A percentile compares a stretch with the other conserved stretches of the same genome.
phyloP scores from a whole-genome alignment of 768 basidiomycete genomes.

The Phylloporus sp. region DNA sequence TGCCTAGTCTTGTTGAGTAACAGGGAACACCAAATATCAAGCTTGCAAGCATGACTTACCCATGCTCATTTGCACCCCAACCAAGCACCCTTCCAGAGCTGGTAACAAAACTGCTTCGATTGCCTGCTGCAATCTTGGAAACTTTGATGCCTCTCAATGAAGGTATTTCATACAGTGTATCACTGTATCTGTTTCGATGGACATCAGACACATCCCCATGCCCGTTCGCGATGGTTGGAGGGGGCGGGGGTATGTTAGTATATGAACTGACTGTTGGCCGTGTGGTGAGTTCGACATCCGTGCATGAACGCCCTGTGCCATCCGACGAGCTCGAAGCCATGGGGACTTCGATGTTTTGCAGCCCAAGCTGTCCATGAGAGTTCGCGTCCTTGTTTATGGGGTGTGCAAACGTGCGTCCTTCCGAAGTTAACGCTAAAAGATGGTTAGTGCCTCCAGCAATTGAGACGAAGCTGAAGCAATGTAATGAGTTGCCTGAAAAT shows the following conservation, averaged over 20 bases:
- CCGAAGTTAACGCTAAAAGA: constrained; percentile 64
- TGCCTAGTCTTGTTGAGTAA: constrained; percentile 47
- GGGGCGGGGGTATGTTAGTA: constrained; percentile 41
- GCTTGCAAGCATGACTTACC: constrained; percentile 39
- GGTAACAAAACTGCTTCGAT: constrained; percentile 71
- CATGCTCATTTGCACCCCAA: constrained; percentile 88
- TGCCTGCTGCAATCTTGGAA: constrained; percentile 69
- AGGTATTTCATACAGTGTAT: constrained; percentile 73
- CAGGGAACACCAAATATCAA: not conserved
- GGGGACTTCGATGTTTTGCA: constrained; percentile 56
- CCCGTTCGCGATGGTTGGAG: constrained; percentile 26
- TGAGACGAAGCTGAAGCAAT: constrained; percentile 53
- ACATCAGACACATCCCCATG: constrained; percentile 32
- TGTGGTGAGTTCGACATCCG: constrained; percentile 54
- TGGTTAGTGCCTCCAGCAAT: constrained; percentile 74
- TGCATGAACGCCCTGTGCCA: constrained; percentile 24
- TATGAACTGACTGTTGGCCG: constrained; percentile 52
- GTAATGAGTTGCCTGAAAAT: constrained; percentile 8
- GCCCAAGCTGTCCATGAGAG: constrained; percentile 78
- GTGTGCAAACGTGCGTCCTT: constrained; percentile 74
- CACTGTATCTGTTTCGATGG: constrained; percentile 58
- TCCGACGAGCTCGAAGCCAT: constrained; percentile 22
- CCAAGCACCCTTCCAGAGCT: constrained; percentile 70
- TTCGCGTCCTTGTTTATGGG: constrained; percentile 76
- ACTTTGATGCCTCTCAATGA: constrained; percentile 60